A percentile compares a stretch with the other conserved stretches of the same genome.
phyloP scores from a whole-genome alignment of 1,284 basidiomycete genomes.

The Lignosus rhinocerotis region DNA sequence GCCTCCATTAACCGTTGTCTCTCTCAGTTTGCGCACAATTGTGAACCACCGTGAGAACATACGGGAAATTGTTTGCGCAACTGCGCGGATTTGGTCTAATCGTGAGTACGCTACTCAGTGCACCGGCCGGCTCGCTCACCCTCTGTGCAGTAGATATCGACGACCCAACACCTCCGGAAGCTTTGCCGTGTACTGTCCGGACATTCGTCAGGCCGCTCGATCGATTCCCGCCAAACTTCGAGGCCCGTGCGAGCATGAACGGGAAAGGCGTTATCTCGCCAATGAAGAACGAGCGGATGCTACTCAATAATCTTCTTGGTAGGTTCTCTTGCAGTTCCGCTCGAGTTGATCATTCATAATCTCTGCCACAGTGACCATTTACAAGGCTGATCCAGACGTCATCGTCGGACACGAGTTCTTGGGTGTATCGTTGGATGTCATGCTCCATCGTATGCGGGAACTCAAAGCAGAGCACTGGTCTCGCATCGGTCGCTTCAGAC shows the following conservation, averaged over 20 bases:
- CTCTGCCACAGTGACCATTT: constrained; percentile 62
- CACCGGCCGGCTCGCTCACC: not conserved
- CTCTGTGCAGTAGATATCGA: constrained; percentile 73
- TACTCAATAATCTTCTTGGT: constrained; percentile 85
- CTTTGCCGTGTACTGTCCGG: constrained; percentile 79
- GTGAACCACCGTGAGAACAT: constrained; percentile 95
- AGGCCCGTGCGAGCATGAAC: constrained; percentile 63
- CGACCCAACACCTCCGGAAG: constrained; percentile 86
- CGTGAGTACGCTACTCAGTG: constrained; percentile 47
- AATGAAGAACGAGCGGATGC: constrained; percentile 81
- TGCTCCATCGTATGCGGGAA: constrained; percentile 91
- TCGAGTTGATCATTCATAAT: constrained; percentile 4
- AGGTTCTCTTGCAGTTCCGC: not conserved
- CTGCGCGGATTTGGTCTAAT: constrained; percentile 87
- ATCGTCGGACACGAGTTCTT: constrained; percentile 95
- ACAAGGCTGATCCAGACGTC: constrained; percentile 91
- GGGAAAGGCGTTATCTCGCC: constrained; percentile 74
- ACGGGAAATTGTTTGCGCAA: constrained; percentile 88
- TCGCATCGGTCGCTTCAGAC: constrained; percentile 88
- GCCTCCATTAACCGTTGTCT: constrained; percentile 92
- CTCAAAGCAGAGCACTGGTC: constrained; percentile 93
- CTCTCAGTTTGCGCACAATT: constrained; percentile 86
- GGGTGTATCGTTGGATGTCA: constrained; percentile 88
- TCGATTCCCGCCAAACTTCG: constrained; percentile 86
- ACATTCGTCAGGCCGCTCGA: constrained; percentile 95